Evolutionary conservation across 106 monocot species (phyloP).

Genomic region (Xerophyta viscosa): DNA sequence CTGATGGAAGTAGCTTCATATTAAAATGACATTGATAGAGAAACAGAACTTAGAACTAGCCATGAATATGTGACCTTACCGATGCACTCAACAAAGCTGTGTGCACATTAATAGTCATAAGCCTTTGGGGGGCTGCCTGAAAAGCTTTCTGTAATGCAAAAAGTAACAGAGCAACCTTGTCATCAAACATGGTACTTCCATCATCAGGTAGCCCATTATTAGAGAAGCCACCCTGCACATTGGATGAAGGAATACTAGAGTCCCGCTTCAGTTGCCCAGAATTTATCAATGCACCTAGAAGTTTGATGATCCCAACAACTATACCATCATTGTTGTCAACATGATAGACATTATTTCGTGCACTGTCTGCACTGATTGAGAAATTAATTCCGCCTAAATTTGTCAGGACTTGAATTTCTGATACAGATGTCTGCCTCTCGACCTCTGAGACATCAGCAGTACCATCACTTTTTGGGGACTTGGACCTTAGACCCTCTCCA

Average conservation of each 20-base stretch:
- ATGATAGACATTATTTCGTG: constrained; percentile 78
- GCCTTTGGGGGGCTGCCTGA: constrained; percentile 67
- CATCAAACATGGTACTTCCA: constrained; percentile 61
- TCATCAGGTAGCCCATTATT: constrained; percentile 44
- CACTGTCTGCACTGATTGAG: constrained; percentile 73
- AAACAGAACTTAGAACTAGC: neutral
- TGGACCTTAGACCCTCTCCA: constrained; percentile 15
- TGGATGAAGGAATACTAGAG: constrained; percentile 27
- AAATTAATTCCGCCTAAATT: constrained; percentile 71
- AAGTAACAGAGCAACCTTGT: constrained; percentile 74
- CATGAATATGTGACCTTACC: constrained; percentile 30
- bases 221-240: constrained; percentile 19
- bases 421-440: constrained; percentile 36
- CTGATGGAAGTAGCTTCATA: too few relatives aligned
- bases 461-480: constrained; percentile 16
- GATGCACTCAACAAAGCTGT: constrained; percentile 72
- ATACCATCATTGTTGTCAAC: constrained; percentile 87
- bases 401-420: constrained; percentile 49
- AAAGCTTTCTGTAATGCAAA: constrained; percentile 91
- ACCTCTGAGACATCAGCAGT: constrained; percentile 14
- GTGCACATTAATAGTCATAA: constrained; percentile 86
- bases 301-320: constrained; percentile 80
- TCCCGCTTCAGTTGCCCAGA: constrained; percentile 69
- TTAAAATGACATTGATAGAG: neutral
- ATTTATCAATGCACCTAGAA: constrained; percentile 73